Conservation (phyloP, 2,329 filamentous ascomycete species). For the Claviceps digitariae region DNA sequence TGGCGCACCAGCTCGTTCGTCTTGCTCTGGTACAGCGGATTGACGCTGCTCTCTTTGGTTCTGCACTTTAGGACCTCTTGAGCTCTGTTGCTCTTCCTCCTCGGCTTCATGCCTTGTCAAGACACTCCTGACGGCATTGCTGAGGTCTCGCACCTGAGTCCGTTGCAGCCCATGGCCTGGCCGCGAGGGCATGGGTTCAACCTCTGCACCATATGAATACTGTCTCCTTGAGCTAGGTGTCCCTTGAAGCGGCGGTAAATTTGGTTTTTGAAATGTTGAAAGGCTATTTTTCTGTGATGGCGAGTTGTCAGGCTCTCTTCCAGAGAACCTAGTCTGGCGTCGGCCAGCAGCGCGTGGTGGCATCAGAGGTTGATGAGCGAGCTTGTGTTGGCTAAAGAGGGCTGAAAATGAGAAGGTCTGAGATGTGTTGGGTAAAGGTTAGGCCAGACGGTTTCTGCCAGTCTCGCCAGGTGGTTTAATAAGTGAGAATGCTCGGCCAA, state of each 20-base stretch:
- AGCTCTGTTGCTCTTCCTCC: constrained; percentile 7
- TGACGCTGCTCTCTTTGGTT: not conserved
- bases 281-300: constrained; percentile 1
- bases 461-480: not conserved
- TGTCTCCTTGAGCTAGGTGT: constrained; percentile 24
- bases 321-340: constrained; percentile 4
- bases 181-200: constrained; percentile 17
- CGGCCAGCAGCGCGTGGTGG: constrained; percentile 6
- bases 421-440: not conserved
- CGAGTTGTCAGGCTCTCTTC: constrained; percentile 5
- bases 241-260: constrained; percentile 14
- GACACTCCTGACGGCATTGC: constrained; percentile 17
- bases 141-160: constrained; percentile 13
- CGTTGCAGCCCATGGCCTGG: constrained; percentile 7
- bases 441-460: not conserved
- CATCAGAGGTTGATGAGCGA: constrained; percentile 6
- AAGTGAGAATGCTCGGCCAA: not conserved
- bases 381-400: not conserved
- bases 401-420: not conserved
- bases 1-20: constrained; percentile 9
- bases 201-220: constrained; percentile 25
- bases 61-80: not conserved
- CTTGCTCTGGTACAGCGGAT: constrained; percentile 7
- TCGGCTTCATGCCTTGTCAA: constrained; percentile 9
- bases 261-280: constrained; percentile 12